phyloP scores from a whole-genome alignment of 2,329 filamentous ascomycete species.

The Epichloe hybrida region DNA sequence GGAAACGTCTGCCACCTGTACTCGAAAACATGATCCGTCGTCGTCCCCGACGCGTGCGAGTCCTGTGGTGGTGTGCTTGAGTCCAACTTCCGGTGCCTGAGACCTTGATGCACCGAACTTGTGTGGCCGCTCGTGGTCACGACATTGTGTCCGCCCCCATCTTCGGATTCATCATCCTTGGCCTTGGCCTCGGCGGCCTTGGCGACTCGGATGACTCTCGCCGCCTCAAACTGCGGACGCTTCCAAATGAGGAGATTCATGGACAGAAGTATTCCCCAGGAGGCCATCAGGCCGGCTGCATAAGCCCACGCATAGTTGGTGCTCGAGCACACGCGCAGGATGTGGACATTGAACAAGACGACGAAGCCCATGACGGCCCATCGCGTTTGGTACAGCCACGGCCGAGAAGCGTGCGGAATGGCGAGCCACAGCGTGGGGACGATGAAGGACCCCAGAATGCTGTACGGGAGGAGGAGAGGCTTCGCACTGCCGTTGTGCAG shows the following conservation, averaged over 20 bases:
- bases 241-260: slow-evolving; percentile 39
- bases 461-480: slow-evolving; percentile 40
- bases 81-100: slow-evolving; percentile 9
- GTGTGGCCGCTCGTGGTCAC: background rate
- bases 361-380: slow-evolving; percentile 36
- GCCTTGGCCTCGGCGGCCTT: background rate
- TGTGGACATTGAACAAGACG: slow-evolving; percentile 28
- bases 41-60: background rate
- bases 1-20: slow-evolving; percentile 51
- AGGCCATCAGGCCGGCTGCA: slow-evolving; percentile 32
- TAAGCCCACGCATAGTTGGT: slow-evolving; percentile 38
- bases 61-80: background rate
- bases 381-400: slow-evolving; percentile 34
- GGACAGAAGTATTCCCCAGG: slow-evolving; percentile 37
- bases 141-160: background rate
- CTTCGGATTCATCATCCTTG: background rate
- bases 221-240: slow-evolving; percentile 42
- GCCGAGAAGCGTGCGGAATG: slow-evolving; percentile 37
- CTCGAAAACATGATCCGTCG: slow-evolving; percentile 21
- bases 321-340: slow-evolving; percentile 32
- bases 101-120: slow-evolving; percentile 5
- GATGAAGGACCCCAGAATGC: slow-evolving; percentile 32
- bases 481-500: slow-evolving; percentile 25
- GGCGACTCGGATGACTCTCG: slow-evolving; percentile 28
- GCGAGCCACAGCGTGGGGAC: slow-evolving; percentile 41